Evolutionary conservation across 2,329 filamentous ascomycete species (phyloP).

Genomic region (Alternaria consortialis): DNA sequence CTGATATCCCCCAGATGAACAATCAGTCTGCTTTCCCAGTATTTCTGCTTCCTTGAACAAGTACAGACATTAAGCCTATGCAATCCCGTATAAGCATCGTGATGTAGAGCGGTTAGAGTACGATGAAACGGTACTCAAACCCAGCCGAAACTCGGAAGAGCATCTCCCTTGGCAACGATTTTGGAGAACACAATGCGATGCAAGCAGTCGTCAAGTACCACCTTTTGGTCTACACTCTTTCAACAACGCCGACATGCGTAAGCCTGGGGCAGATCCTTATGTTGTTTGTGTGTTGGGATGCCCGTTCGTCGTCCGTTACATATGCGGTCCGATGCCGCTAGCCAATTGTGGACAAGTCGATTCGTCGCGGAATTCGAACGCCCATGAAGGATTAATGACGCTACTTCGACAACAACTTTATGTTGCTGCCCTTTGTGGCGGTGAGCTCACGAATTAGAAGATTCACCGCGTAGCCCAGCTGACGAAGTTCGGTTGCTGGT

Average conservation of each 20-base stretch:
- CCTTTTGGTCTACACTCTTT: background rate
- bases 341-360: constrained; percentile 1
- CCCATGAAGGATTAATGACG: background rate
- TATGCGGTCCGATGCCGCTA: background rate
- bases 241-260: constrained; percentile 1
- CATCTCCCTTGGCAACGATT: constrained; percentile 9
- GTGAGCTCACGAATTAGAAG: too few species aligned
- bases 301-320: background rate
- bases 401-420: background rate
- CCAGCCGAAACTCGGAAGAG: constrained; percentile 31
- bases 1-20: background rate
- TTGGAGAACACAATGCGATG: constrained; percentile 4
- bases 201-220: background rate
- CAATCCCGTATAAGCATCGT: constrained; percentile 3
- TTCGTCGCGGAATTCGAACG: background rate
- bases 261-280: background rate
- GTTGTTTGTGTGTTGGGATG: background rate
- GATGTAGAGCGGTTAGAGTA: constrained; percentile 3
- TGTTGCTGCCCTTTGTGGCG: background rate
- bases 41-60: fast-evolving
- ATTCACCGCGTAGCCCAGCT: too few species aligned
- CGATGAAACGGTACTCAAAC: constrained; percentile 43
- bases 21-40: background rate
- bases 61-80: background rate
- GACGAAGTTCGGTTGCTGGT: background rate